Evolutionary conservation across 2,329 filamentous ascomycete species (phyloP), one percentile per base, ranked within the genome.

Genomic region (Colletotrichum lentis): DNA sequence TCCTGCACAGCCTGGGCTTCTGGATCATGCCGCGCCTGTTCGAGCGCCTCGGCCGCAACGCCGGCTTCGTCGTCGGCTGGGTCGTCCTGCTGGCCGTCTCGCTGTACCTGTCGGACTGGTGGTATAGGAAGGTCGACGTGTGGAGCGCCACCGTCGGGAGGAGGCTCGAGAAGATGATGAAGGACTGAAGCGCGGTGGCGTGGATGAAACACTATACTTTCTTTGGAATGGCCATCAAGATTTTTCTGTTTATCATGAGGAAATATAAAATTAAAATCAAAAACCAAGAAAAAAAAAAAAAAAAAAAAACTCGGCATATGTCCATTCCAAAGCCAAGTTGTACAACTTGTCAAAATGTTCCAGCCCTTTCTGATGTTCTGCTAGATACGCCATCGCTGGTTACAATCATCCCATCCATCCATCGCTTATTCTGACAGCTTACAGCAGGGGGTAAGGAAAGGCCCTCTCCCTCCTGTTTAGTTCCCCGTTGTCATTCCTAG

Each of bases 11-110:
- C 11, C 67, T 74, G 11, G 74, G 74, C 12, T 75, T 74, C 71
- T 75, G 73, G 73, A 70, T 75, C 62, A 80, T 81, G 79, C 79
- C 79, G 5, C 71, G 78, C 10, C 71, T 81, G 2, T 81, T 81
- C 50, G 79, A 81, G 22, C 71, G 62, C 14, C 74, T 81, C 16
- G 78, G 78, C 5, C 70, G 72, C 20, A 64, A 64, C 1, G 69
- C 69, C 1, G 79, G 76, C 0, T 78, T 74, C 44, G 62, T 74
- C 0, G 64, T 80, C 3, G 79, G 79, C 3, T 81, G 75, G 69
- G 62, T 75, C 7, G 49, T 74, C 7, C 50, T 80, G 39, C 53
- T 80, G 58, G 70, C 59, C 12, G 64, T 78, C 0, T 76, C 78
- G 0, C 66, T 81, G 64, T 80, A 78, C 37, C 64, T 80, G 20